Conservation (phyloP, 495 filamentous ascomycete species). For the Podospora appendiculata region DNA sequence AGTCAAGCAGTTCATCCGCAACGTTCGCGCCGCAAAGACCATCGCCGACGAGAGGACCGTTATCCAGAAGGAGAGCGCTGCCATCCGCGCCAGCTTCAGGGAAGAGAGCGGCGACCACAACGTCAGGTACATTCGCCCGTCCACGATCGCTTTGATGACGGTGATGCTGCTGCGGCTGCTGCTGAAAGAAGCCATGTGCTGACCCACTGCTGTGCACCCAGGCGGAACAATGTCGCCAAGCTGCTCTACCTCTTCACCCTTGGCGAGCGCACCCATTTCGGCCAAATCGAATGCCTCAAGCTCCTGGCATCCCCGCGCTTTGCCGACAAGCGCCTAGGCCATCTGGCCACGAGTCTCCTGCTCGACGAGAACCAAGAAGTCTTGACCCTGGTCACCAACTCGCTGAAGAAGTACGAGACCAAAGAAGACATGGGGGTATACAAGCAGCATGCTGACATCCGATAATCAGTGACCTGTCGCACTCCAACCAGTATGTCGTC, state of each 20-base stretch:
- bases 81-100: conserved; percentile 91
- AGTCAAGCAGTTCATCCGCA: conserved; percentile 99
- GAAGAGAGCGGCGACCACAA: conserved; percentile 91
- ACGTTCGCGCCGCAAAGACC: conserved; percentile 95
- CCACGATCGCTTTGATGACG: too few relatives aligned
- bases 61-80: conserved; percentile 97
- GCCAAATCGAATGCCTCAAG: conserved; percentile 98
- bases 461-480: conserved; percentile 72
- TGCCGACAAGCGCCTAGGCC: conserved; percentile 94
- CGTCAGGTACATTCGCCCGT: conserved; percentile 54
- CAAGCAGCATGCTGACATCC: conserved; percentile 18
- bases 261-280: conserved; percentile 97
- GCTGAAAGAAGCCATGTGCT: too few relatives aligned
- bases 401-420: conserved; percentile 76
- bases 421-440: not conserved
- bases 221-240: conserved; percentile 98
- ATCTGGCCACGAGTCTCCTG: conserved; percentile 91
- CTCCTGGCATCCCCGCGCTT: conserved; percentile 93
- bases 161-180: too few relatives aligned
- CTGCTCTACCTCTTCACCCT: conserved; percentile 96
- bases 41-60: conserved; percentile 97
- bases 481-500: conserved; percentile 98
- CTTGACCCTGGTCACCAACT: conserved; percentile 93
- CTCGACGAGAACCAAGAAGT: conserved; percentile 99
- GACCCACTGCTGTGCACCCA: conserved; percentile 27